These are phyloP conservation scores for Lycium ferocissimum DNA, from an alignment of 257 asterid species.

Conservation along the genomic window DNA sequence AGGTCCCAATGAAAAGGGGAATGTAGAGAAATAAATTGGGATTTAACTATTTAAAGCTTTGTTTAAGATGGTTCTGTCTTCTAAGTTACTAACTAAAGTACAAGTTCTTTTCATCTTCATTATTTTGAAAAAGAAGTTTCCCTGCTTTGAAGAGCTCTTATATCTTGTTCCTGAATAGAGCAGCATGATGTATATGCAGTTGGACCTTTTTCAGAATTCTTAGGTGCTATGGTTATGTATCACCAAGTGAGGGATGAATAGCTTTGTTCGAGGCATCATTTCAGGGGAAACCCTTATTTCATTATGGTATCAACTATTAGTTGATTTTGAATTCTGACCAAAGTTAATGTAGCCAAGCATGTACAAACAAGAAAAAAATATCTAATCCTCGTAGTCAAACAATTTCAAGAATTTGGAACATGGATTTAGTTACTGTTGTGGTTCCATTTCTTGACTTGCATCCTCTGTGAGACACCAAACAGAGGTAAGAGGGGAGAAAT, in stretches of 20 bases:
- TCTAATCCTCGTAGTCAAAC: neutral
- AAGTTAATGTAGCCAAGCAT: neutral
- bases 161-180: neutral
- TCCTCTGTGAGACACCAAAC: neutral
- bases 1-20: neutral
- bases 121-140: neutral
- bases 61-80: neutral
- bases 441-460: neutral
- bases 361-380: neutral
- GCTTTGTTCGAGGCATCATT: neutral
- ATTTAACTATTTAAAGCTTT: neutral
- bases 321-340: neutral
- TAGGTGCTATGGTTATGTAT: neutral
- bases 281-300: neutral
- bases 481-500: neutral
- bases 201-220: neutral
- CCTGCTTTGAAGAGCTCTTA: neutral
- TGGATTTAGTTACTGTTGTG: neutral
- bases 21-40: neutral
- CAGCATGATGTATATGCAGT: neutral
- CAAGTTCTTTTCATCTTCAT: neutral
- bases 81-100: neutral
- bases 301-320: neutral
- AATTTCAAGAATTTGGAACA: neutral
- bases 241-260: neutral